phyloP scores from a whole-genome alignment of 2,329 filamentous ascomycete genomes.

The Dothiorella sarmentorum region DNA sequence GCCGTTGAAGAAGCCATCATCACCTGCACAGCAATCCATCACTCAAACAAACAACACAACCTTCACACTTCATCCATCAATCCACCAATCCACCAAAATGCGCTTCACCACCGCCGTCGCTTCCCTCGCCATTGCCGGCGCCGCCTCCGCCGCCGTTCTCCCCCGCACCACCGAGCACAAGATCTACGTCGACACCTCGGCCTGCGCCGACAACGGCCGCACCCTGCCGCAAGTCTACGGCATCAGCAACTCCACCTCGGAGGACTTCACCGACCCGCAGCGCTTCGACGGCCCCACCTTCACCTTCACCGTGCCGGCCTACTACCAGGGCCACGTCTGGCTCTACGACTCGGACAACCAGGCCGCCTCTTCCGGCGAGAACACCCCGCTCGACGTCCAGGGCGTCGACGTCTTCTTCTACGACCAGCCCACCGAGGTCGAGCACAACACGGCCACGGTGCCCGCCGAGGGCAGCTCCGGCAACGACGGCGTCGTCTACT shows the following conservation, averaged over 20 bases:
- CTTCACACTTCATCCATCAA: not conserved
- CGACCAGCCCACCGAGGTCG: constrained; percentile 7
- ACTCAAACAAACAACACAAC: not conserved
- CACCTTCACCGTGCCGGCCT: constrained; percentile 12
- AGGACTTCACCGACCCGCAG: constrained; percentile 3
- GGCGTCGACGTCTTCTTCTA: constrained; percentile 3
- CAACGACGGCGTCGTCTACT: not conserved
- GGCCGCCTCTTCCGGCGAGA: constrained; percentile 1
- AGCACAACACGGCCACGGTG: not conserved
- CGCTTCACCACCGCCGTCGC: constrained; percentile 6
- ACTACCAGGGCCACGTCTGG: constrained; percentile 15
- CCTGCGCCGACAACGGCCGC: constrained; percentile 1
- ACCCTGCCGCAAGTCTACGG: constrained; percentile 6
- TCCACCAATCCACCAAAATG: not conserved
- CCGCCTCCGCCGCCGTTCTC: not conserved
- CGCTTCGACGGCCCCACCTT: constrained; percentile 13
- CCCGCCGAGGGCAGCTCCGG: not conserved
- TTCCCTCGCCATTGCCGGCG: not conserved
- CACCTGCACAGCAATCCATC: not conserved
- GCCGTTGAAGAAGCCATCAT: not conserved
- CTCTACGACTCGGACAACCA: constrained; percentile 12
- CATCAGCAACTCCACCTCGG: constrained; percentile 5
- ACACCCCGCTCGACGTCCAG: constrained; percentile 10
- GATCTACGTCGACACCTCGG: constrained; percentile 11
- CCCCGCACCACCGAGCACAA: constrained; percentile 12